Base-by-base conservation (phyloP, 805 yeast genomes). In the Candida xiaguanensis region DNA sequence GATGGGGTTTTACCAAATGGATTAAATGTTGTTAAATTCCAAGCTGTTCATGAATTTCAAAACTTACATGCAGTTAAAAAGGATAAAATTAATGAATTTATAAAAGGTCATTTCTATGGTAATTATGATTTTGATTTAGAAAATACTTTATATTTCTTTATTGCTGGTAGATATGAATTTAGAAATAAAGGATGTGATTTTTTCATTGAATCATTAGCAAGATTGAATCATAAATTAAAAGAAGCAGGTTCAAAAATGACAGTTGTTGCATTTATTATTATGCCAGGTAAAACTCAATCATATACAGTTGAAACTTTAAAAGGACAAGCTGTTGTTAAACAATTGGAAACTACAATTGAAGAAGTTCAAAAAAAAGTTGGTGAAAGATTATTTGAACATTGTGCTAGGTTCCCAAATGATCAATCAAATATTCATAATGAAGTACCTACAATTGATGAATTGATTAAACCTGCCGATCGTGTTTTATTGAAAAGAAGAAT, bases 1-100 rank as follows among this genome's bases (percentile, higher is more conserved):
- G 99, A 91, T 58, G 99, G 99, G 3, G 97, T 91, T 16, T 75
- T 93, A 57, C 99, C 99, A 40, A 91, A 91, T 59, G 99, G 99
- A 17, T 74, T 91, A 46, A 91, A 91, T 58, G 98, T 91, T 39
- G 88, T 90, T 47, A 91, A 91, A 67, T 91, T 91, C 66, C 91
- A 86, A 55, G 98, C 98, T 1, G 95, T 91, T 50, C 99, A 91
- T 64, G 99, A 91, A 67, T 91, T 91, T 70, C 99, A 91, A 67
- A 91, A 93, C 63, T 72, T 91, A 63, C 99, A 91, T 67, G 96
- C 96, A 18, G 64, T 82, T 49, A 82, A 84, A 64, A 91, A 91
- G 72, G 95, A 81, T 39, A 88, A 87, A 60, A 90, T 91, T 59
- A 83, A 89, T 59, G 97, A 93, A 56, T 91, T 91, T 58, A 83